A percentile compares a stretch with the other conserved stretches of the same genome.
phyloP scores from a whole-genome alignment of 225 moss, liverwort and hornwort genomes.

The Sphagnum contortum region DNA sequence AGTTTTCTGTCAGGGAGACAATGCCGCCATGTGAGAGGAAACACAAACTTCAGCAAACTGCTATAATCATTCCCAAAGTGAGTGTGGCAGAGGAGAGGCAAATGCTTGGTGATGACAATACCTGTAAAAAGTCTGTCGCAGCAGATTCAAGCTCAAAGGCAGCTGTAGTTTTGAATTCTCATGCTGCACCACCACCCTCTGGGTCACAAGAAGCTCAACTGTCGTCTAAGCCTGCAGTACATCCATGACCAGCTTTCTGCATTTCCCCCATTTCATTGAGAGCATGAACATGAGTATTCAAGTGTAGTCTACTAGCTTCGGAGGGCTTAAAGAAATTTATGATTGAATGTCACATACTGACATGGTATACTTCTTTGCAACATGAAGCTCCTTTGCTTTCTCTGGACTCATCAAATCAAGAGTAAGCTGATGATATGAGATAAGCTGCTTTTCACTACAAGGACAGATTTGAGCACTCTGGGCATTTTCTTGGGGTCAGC shows the following conservation, averaged over 20 bases:
- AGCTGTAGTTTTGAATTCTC: constrained; percentile 12
- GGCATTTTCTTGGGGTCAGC: neutral
- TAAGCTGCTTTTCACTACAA: too few relatives aligned
- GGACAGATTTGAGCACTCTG: too few relatives aligned
- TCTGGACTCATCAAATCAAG: too few relatives aligned
- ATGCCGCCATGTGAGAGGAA: constrained; percentile 24
- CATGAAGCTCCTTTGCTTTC: too few relatives aligned
- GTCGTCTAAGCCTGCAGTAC: constrained; percentile 23
- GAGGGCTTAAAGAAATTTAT: too few relatives aligned
- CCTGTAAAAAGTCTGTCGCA: constrained; percentile 19
- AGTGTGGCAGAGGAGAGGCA: constrained; percentile 1
- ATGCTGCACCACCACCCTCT: constrained; percentile 5
- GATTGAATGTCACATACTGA: too few relatives aligned
- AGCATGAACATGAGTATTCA: too few relatives aligned
- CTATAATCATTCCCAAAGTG: too few relatives aligned
- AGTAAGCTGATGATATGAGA: too few relatives aligned
- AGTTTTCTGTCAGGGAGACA: constrained; percentile 14
- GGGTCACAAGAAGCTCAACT: constrained; percentile 23
- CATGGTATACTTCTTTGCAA: too few relatives aligned
- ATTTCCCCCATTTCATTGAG: too few relatives aligned
- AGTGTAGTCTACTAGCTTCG: too few relatives aligned
- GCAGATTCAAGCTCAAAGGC: constrained; percentile 30
- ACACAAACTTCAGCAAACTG: neutral
- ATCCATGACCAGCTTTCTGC: constrained; percentile 4
- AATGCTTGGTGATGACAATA: constrained; percentile 11